These are phyloP conservation scores for Salix brachista DNA, from an alignment of 345 rosid species.

Conservation along the genomic window DNA sequence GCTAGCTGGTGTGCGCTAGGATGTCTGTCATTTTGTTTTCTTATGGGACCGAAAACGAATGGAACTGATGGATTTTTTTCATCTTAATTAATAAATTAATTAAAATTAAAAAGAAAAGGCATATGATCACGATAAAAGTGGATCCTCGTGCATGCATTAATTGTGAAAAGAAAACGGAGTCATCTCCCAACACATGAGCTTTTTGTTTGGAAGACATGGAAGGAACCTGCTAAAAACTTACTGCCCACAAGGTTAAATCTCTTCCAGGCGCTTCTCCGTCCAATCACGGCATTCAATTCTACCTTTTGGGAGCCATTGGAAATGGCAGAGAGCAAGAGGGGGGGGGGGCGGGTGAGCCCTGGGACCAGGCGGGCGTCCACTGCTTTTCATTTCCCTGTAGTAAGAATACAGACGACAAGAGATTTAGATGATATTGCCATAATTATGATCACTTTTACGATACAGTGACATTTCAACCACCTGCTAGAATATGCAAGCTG, in stretches of 20 bases:
- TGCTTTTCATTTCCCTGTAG: too few relatives aligned
- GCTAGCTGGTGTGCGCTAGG: too few relatives aligned
- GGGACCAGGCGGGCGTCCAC: too few relatives aligned
- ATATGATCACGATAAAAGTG: constrained; percentile 13
- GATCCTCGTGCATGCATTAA: background rate
- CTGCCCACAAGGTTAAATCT: constrained; percentile 18
- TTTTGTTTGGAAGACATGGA: constrained; percentile 26
- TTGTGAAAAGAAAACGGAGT: background rate
- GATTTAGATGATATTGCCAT: background rate
- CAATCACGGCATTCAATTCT: background rate
- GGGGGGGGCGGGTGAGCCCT: background rate
- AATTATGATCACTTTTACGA: constrained; percentile 19
- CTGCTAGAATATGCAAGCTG: background rate
- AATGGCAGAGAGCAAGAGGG: too few relatives aligned
- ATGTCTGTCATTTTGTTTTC: background rate
- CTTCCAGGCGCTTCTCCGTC: background rate
- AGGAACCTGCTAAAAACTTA: constrained; percentile 7
- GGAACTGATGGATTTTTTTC: too few relatives aligned
- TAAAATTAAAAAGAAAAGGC: too few relatives aligned
- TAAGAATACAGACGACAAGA: too few relatives aligned
- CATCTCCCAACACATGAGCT: background rate
- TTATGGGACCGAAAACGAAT: background rate
- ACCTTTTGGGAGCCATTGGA: background rate
- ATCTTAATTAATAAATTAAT: too few relatives aligned
- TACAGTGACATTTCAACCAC: constrained; percentile 31